Conservation (phyloP, 2,329 filamentous ascomycete genomes). For the Penicillium sp. region DNA sequence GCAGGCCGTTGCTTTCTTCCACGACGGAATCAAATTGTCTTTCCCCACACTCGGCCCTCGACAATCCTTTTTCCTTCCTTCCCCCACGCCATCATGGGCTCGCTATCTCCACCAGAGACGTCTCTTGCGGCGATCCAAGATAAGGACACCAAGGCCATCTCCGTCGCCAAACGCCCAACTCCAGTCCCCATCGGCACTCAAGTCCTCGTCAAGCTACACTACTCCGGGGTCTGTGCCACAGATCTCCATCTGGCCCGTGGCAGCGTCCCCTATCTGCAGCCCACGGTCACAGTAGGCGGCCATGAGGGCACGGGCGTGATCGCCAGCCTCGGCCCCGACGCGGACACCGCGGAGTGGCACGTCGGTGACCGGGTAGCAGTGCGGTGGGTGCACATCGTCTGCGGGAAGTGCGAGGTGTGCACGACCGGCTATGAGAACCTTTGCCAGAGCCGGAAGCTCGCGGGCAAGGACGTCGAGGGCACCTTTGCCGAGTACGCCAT, state of each 20-base stretch:
- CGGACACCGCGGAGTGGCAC: slow-evolving; percentile 21
- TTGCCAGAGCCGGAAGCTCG: slow-evolving; percentile 16
- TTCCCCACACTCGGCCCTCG: too few species aligned
- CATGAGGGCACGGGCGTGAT: slow-evolving; percentile 50
- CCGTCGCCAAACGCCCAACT: slow-evolving; percentile 4
- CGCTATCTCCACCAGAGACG: background rate
- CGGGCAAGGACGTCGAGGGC: slow-evolving; percentile 18
- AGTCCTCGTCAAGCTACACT: slow-evolving; percentile 37
- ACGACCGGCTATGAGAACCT: slow-evolving; percentile 16
- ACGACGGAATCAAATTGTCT: too few species aligned
- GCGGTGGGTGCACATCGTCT: slow-evolving; percentile 20
- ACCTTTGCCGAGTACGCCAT: slow-evolving; percentile 24
- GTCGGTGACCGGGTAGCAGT: slow-evolving; percentile 26
- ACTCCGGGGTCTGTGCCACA: slow-evolving; percentile 43
- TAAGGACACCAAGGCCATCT: slow-evolving; percentile 6
- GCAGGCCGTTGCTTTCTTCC: too few species aligned
- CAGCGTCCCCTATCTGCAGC: slow-evolving; percentile 40
- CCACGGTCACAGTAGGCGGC: slow-evolving; percentile 38
- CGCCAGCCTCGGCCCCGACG: slow-evolving; percentile 37
- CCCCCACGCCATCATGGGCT: slow-evolving; percentile 1
- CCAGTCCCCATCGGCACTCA: slow-evolving; percentile 28
- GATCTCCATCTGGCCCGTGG: slow-evolving; percentile 34
- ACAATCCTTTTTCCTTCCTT: background rate
- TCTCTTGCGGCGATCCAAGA: slow-evolving; percentile 7
- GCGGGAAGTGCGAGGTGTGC: slow-evolving; percentile 22